Conservation (phyloP, 208 protist species). For the Endotrypanum monterogeii region DNA sequence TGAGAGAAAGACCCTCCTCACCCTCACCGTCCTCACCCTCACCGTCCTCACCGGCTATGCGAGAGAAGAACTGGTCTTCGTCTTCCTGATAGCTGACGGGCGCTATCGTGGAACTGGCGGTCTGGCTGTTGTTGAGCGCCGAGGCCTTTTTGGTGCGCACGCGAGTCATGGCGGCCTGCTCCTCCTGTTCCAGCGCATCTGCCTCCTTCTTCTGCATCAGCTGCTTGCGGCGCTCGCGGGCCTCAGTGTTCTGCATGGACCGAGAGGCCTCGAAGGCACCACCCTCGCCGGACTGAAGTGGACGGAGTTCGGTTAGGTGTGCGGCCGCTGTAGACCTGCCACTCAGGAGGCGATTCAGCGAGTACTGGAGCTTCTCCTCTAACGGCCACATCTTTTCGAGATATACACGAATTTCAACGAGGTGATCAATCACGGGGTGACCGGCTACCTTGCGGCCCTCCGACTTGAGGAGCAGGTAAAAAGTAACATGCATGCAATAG, state of each 20-base stretch:
- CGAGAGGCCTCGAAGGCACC: conserved; percentile 39
- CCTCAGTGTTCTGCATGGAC: conserved; percentile 43
- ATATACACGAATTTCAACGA: conserved; percentile 93
- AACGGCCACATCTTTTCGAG: conserved; percentile 95
- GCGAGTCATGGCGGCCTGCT: conserved; percentile 82
- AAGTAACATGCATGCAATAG: conserved; percentile 96
- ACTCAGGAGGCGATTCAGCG: conserved; percentile 93
- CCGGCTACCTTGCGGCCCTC: conserved; percentile 91
- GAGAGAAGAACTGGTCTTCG: conserved; percentile 92
- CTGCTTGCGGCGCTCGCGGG: conserved; percentile 66
- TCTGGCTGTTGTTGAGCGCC: conserved; percentile 44
- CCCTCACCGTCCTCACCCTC: conserved; percentile 36
- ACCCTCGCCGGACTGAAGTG: conserved; percentile 44
- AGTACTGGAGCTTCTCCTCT: conserved; percentile 96
- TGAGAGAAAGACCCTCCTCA: conserved; percentile 72
- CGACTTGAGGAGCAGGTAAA: conserved; percentile 93
- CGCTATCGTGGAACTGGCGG: conserved; percentile 42
- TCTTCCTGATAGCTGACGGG: conserved; percentile 86
- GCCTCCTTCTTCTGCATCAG: conserved; percentile 66
- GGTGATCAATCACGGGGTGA: conserved; percentile 93
- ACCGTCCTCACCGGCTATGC: conserved; percentile 43
- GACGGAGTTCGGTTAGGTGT: conserved; percentile 67
- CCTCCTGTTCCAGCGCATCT: conserved; percentile 83
- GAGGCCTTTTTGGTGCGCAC: conserved; percentile 80
- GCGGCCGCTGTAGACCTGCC: conserved; percentile 71